These are phyloP conservation scores for Phytopythium boreale DNA, from an alignment of 352 stramenopile genomes.

Conservation along the genomic window DNA sequence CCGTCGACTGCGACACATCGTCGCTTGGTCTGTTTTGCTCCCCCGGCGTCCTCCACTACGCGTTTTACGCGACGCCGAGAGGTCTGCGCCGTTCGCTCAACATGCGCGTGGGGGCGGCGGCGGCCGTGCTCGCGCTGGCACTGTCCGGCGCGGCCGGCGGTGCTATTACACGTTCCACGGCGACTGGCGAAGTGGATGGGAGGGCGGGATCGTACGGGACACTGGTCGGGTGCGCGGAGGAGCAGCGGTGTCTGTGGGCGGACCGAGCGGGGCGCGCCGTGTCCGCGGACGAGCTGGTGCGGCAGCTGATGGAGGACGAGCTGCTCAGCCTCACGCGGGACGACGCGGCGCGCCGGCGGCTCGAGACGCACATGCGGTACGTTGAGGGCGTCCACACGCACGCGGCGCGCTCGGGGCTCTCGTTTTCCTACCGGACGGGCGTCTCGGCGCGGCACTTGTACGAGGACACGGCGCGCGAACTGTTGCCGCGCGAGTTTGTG, in stretches of 20 bases:
- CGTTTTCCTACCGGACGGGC: conserved; percentile 62
- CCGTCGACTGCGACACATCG: too few relatives aligned
- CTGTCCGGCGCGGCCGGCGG: neutral
- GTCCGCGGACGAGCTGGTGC: conserved; percentile 40
- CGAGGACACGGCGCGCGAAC: conserved; percentile 33
- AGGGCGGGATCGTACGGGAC: conserved; percentile 45
- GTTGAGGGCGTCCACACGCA: conserved; percentile 56
- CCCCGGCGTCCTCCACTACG: too few relatives aligned
- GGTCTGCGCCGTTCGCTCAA: too few relatives aligned
- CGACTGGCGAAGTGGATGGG: conserved; percentile 6
- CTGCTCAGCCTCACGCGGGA: conserved; percentile 22
- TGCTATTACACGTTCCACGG: neutral
- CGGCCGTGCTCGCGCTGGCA: neutral
- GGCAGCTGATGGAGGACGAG: conserved; percentile 54
- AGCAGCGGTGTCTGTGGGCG: conserved; percentile 54
- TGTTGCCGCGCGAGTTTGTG: conserved; percentile 52
- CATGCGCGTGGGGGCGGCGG: neutral
- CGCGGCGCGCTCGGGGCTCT: conserved; percentile 28
- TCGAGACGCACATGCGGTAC: conserved; percentile 63
- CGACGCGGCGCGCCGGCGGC: conserved; percentile 34
- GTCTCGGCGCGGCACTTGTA: conserved; percentile 69
- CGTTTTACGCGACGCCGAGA: too few relatives aligned
- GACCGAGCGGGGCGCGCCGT: conserved; percentile 36
- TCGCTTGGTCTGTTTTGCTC: too few relatives aligned
- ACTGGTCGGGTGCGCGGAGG: conserved; percentile 36